phyloP scores from a whole-genome alignment of 352 stramenopile species.

The Globisporangium nagaii region DNA sequence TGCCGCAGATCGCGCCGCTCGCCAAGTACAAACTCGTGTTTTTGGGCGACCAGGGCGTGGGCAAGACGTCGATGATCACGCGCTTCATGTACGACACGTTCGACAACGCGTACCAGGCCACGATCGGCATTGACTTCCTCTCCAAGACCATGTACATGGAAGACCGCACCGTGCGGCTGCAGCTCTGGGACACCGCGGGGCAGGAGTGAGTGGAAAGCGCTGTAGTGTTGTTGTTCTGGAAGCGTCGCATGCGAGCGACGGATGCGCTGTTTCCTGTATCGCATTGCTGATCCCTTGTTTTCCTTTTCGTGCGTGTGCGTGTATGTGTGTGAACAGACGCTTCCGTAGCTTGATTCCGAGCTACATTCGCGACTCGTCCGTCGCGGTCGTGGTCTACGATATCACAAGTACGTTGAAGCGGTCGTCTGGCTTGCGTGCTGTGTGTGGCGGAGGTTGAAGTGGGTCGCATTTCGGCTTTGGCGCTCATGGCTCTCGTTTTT shows the following conservation, averaged over 20 bases:
- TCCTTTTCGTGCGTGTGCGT: conserved; percentile 2
- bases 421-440: not conserved
- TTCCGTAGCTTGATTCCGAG: conserved; percentile 94
- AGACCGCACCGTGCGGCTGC: conserved; percentile 96
- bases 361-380: conserved; percentile 98
- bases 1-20: conserved; percentile 86
- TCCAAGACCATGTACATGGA: conserved; percentile 99
- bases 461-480: not conserved
- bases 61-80: conserved; percentile 99
- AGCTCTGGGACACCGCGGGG: conserved; percentile 99
- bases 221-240: not conserved
- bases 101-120: conserved; percentile 97
- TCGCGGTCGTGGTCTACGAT: conserved; percentile 99
- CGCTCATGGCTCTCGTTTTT: not conserved
- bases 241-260: not conserved
- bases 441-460: not conserved
- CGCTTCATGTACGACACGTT: conserved; percentile 99
- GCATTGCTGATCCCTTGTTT: not conserved
- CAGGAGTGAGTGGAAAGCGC: conserved; percentile 92
- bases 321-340: conserved; percentile 29
- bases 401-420: conserved; percentile 89
- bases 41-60: conserved; percentile 96
- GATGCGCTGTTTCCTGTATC: not conserved
- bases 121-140: conserved; percentile 99
- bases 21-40: conserved; percentile 96